A percentile compares a stretch with the other conserved stretches of the same genome.
phyloP scores from a whole-genome alignment of 2,329 filamentous ascomycete species.

The Colletotrichum sp. region DNA sequence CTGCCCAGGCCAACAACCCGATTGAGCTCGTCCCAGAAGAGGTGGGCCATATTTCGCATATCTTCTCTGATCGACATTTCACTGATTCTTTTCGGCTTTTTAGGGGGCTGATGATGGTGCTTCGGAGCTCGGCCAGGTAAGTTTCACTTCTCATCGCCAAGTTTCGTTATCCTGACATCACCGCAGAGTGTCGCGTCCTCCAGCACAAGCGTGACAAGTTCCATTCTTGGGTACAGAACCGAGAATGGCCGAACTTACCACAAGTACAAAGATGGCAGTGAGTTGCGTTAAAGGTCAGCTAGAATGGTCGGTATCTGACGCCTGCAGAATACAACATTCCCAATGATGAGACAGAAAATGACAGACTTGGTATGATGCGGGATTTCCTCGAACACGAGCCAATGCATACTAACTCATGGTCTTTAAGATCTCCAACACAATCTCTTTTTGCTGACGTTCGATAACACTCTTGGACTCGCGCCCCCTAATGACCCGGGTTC shows the following conservation, averaged over 20 bases:
- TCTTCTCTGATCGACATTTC: too few relatives aligned
- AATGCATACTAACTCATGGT: too few relatives aligned
- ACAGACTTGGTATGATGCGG: constrained; percentile 12
- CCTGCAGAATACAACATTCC: not conserved
- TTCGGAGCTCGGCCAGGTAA: too few relatives aligned
- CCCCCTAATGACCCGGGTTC: not conserved
- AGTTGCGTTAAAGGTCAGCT: too few relatives aligned
- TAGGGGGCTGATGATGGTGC: too few relatives aligned
- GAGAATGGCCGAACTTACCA: constrained; percentile 1
- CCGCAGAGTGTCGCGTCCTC: not conserved
- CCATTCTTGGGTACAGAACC: constrained; percentile 23
- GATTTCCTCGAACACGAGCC: too few relatives aligned
- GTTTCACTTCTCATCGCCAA: too few relatives aligned
- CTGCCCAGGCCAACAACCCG: not conserved
- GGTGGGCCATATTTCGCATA: too few relatives aligned
- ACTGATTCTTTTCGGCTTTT: too few relatives aligned
- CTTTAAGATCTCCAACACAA: constrained; percentile 56
- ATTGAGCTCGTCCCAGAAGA: not conserved
- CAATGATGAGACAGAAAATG: constrained; percentile 3
- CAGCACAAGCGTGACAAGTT: constrained; percentile 32
- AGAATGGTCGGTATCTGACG: too few relatives aligned
- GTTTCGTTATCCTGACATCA: too few relatives aligned
- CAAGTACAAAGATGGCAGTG: constrained; percentile 5
- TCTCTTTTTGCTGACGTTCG: constrained; percentile 53
- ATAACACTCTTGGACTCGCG: constrained; percentile 19